These are phyloP conservation scores for Suillus subluteus DNA, from an alignment of 768 basidiomycete species.

Conservation along the genomic window DNA sequence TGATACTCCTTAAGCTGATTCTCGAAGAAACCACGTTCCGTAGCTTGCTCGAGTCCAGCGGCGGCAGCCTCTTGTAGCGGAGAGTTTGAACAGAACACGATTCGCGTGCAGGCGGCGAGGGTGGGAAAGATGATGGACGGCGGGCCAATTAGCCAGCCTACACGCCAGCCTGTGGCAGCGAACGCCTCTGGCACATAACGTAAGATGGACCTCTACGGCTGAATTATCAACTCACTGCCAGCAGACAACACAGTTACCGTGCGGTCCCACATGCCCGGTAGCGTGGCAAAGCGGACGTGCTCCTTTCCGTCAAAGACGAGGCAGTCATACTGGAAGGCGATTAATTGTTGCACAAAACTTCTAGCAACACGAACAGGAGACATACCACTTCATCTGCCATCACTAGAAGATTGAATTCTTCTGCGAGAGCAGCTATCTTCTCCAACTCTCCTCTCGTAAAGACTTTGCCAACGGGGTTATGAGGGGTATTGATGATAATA, in stretches of 20 bases:
- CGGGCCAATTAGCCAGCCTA: slow-evolving; percentile 96
- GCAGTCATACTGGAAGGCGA: slow-evolving; percentile 77
- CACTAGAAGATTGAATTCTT: slow-evolving; percentile 90
- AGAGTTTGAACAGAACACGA: slow-evolving; percentile 94
- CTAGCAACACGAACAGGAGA: background rate
- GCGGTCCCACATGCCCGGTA: slow-evolving; percentile 99
- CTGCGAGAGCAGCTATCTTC: slow-evolving; percentile 82
- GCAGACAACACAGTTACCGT: slow-evolving; percentile 97
- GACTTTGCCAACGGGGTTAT: slow-evolving; percentile 98
- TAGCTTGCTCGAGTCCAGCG: slow-evolving; percentile 82
- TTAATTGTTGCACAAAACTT: background rate
- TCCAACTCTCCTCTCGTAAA: slow-evolving; percentile 85
- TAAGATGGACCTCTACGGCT: slow-evolving; percentile 6
- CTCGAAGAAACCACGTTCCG: slow-evolving; percentile 74
- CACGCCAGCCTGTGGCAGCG: slow-evolving; percentile 95
- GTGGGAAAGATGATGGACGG: slow-evolving; percentile 81
- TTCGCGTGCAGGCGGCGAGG: slow-evolving; percentile 88
- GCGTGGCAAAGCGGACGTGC: slow-evolving; percentile 88
- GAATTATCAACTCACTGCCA: slow-evolving; percentile 64
- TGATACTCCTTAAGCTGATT: slow-evolving; percentile 76
- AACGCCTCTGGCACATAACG: slow-evolving; percentile 71
- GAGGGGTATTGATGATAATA: slow-evolving; percentile 94
- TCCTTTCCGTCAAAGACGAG: slow-evolving; percentile 87
- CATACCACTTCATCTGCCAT: slow-evolving; percentile 97
- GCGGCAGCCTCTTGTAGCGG: slow-evolving; percentile 95